Evolutionary conservation across 1,284 basidiomycete species (phyloP).

Genomic region (Caloboletus firmus): DNA sequence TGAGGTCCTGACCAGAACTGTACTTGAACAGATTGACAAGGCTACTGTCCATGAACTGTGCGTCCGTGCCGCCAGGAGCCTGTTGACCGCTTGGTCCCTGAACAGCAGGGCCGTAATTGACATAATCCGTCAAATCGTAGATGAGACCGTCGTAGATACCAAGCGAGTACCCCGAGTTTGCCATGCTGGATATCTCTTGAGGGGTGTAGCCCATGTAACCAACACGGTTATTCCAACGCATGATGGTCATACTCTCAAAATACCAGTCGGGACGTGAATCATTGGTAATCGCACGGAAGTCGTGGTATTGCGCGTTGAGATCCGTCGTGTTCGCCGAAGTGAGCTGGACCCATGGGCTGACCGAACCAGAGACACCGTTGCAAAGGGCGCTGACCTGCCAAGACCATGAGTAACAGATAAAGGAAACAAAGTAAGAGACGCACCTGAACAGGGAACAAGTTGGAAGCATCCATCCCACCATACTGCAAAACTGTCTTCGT

Average conservation of each 20-base stretch:
- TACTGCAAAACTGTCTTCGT: conserved; percentile 78
- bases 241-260: conserved; percentile 86
- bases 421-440: conserved; percentile 10
- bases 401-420: conserved; percentile 6
- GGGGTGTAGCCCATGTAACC: conserved; percentile 91
- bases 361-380: conserved; percentile 77
- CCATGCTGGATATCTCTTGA: conserved; percentile 74
- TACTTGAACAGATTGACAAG: conserved; percentile 84
- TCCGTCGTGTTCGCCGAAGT: conserved; percentile 82
- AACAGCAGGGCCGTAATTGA: conserved; percentile 59
- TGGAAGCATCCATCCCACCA: conserved; percentile 75
- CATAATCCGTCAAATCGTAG: conserved; percentile 87
- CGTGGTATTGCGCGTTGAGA: conserved; percentile 86
- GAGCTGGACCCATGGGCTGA: conserved; percentile 85
- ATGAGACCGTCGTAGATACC: conserved; percentile 83
- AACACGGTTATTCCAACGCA: conserved; percentile 86
- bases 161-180: conserved; percentile 63
- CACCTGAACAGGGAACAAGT: conserved; percentile 93
- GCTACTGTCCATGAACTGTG: conserved; percentile 77
- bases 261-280: conserved; percentile 98
- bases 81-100: conserved; percentile 60
- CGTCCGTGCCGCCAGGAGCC: conserved; percentile 55
- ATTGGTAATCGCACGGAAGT: conserved; percentile 86
- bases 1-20: conserved; percentile 83
- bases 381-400: conserved; percentile 87